Base-by-base conservation (phyloP, 164 flowering plant genomes). In the Kingdonia uniflora region DNA sequence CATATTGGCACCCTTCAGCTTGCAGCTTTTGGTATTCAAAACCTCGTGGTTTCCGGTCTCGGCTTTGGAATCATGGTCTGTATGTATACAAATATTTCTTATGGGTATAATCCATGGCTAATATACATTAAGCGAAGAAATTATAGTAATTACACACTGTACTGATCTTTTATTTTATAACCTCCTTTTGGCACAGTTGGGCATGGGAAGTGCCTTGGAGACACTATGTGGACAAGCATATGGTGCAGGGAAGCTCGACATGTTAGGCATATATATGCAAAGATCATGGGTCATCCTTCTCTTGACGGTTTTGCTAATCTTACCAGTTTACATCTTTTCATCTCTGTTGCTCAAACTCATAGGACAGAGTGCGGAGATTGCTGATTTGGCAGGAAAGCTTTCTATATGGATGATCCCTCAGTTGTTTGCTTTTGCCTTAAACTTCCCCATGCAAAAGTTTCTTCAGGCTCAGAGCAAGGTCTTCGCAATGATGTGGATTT, bases 141-240 rank as follows among this genome's bases (percentile, higher is more conserved):
- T n/a, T n/a, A n/a, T n/a, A n/a, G n/a, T n/a, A n/a, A n/a, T n/a
- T n/a, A n/a, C n/a, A n/a, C n/a, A n/a, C n/a, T n/a, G n/a, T n/a
- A n/a, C n/a, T n/a, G n/a, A n/a, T n/a, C n/a, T n/a, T n/a, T n/a
- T n/a, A n/a, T n/a, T n/a, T n/a, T n/a, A n/a, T n/a, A n/a, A n/a
- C n/a, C n/a, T n/a, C n/a, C n/a, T n/a, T n/a, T n/a, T n/a, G n/a
- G n/a, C n/a, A n/a, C 51, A 66, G 74, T 13, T 58, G 45, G 73
- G 77, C 2, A 61, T 67, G 69, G 71, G 74, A 33, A 70, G 74
- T 54, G 73, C 77, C 0, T 22, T 68, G 21, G 72, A 71, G 23
- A 71, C 72, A 8, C 60, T 73, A n/a, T 73, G 71, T 42, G 76
- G 73, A 20, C 69, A 69, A 55, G 74, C 74, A 1, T 69, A 38